These are phyloP conservation scores for Wallemia mellicola DNA, from an alignment of 1,284 basidiomycete genomes.

Conservation along the genomic window DNA sequence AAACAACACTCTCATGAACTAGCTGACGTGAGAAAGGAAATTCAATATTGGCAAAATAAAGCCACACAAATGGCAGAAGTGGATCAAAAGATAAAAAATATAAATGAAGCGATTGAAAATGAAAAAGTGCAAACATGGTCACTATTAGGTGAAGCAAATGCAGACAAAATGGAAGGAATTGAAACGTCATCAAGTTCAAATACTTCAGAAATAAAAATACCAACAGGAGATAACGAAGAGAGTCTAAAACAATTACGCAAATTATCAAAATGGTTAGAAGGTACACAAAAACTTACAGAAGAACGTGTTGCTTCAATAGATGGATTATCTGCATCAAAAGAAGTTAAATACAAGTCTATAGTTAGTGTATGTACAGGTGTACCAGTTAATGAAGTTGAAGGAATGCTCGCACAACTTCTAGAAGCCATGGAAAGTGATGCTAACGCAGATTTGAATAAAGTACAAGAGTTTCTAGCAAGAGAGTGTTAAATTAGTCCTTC, in stretches of 20 bases:
- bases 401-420: constrained; percentile 20
- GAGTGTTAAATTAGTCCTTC: neutral
- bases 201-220: constrained; percentile 36
- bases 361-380: constrained; percentile 68
- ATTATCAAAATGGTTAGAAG: constrained; percentile 46
- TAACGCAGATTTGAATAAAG: neutral
- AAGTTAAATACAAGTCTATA: constrained; percentile 66
- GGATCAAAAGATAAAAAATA: neutral
- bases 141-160: constrained; percentile 5
- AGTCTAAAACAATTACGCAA: constrained; percentile 39
- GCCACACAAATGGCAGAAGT: neutral
- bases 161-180: neutral
- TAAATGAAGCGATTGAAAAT: neutral
- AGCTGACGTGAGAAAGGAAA: neutral
- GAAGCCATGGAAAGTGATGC: constrained; percentile 6
- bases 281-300: constrained; percentile 42
- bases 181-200: neutral
- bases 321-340: constrained; percentile 51
- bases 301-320: constrained; percentile 36
- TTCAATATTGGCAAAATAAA: neutral
- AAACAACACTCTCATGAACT: neutral
- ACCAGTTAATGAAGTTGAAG: constrained; percentile 59
- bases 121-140: constrained; percentile 4
- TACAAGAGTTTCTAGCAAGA: neutral
- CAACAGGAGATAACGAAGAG: constrained; percentile 25